Evolutionary conservation across 164 flowering plant species (phyloP).

Genomic region (Dillenia suffruticosa): DNA sequence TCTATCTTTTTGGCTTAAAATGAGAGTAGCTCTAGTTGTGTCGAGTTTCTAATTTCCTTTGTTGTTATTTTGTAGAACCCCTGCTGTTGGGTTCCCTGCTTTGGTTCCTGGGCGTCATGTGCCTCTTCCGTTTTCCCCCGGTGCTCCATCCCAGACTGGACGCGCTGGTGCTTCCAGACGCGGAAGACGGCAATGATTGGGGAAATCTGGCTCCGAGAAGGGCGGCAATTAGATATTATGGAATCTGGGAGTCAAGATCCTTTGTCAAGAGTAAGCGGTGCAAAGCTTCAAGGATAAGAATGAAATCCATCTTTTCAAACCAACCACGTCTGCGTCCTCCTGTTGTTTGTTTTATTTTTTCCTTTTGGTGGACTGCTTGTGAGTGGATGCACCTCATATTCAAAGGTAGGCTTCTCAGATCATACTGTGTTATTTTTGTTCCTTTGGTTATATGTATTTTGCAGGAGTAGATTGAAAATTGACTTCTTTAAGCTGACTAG

Average conservation of each 20-base stretch:
- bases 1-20: too few species aligned
- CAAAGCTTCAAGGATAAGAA: conserved; percentile 62
- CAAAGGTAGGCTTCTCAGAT: too few species aligned
- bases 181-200: conserved; percentile 27
- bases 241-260: conserved; percentile 9
- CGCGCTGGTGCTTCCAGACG: conserved; percentile 23
- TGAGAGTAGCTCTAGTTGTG: too few species aligned
- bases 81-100: conserved; percentile 99
- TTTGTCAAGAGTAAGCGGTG: conserved; percentile 46
- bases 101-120: conserved; percentile 80
- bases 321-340: conserved; percentile 2
- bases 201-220: conserved; percentile 33
- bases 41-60: not conserved
- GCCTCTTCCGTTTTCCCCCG: conserved; percentile 52
- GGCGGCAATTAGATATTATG: conserved; percentile 25
- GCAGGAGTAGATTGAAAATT: too few species aligned
- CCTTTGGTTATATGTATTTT: too few species aligned
- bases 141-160: conserved; percentile 26
- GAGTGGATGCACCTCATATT: not conserved
- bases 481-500: too few species aligned
- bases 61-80: conserved; percentile 66
- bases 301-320: conserved; percentile 30
- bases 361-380: not conserved
- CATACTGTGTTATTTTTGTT: too few species aligned
- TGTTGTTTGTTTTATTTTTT: not conserved